Evolutionary conservation across 345 rosid species (phyloP).

Genomic region (Lagerstroemia speciosa): DNA sequence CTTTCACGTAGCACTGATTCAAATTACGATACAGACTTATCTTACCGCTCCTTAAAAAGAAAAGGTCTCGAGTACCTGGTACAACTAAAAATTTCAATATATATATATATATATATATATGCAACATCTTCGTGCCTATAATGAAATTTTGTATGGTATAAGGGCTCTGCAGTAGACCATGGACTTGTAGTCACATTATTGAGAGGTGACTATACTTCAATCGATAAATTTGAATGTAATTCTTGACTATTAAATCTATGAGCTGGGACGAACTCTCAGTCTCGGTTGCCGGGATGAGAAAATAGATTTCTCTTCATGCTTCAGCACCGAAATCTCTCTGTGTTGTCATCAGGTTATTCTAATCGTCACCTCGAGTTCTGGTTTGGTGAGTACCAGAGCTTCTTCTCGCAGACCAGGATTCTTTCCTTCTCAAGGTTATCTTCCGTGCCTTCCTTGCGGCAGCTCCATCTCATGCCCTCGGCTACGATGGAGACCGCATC

Average conservation of each 20-base stretch:
- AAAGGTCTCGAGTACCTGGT: no score
- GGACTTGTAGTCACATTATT: not conserved
- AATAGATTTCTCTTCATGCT: not conserved
- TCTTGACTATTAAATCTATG: not conserved
- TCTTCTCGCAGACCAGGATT: constrained; percentile 80
- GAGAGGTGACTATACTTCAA: not conserved
- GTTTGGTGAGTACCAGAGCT: constrained; percentile 67
- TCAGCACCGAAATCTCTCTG: not conserved
- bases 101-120: not conserved
- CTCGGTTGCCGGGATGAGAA: not conserved
- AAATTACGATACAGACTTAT: no score
- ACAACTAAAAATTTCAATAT: no score
- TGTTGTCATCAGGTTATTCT: not conserved
- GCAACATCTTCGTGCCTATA: not conserved
- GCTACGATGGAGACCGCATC: constrained; percentile 58
- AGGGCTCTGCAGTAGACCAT: not conserved
- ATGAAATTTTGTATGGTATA: not conserved
- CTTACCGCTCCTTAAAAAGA: no score
- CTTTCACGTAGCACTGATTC: no score
- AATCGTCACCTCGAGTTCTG: constrained; percentile 26
- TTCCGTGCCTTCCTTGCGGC: constrained; percentile 67
- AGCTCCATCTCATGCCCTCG: constrained; percentile 79
- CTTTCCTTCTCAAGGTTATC: constrained; percentile 60
- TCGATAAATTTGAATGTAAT: not conserved
- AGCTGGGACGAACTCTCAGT: not conserved